Percentiles rank a stretch among this genome's conserved stretches.
phyloP scores from a whole-genome alignment of 2,329 filamentous ascomycete genomes.

The Nannizzia gypsea region DNA sequence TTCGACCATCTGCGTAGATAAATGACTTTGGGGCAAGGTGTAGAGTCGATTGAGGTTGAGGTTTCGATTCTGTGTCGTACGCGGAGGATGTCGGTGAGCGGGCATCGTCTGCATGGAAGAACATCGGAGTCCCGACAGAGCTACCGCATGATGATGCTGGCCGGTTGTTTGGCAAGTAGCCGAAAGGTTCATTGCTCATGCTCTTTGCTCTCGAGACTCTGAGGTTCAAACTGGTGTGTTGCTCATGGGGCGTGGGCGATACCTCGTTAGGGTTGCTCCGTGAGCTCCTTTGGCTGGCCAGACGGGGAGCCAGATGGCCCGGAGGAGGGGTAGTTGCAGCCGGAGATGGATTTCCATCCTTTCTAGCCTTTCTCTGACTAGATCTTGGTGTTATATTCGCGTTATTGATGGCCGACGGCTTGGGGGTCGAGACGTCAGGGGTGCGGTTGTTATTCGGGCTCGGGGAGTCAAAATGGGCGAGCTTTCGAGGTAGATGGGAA shows the following conservation, averaged over 20 bases:
- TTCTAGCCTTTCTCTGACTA: slow-evolving; percentile 57
- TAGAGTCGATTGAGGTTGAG: slow-evolving; percentile 16
- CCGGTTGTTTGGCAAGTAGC: slow-evolving; percentile 15
- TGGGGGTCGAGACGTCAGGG: slow-evolving; percentile 39
- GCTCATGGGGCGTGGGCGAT: slow-evolving; percentile 14
- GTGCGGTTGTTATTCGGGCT: slow-evolving; percentile 24
- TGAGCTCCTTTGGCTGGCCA: background rate
- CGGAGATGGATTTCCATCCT: slow-evolving; percentile 59
- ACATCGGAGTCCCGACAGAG: slow-evolving; percentile 46
- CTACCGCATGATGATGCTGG: slow-evolving; percentile 27
- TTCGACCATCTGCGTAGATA: slow-evolving; percentile 28
- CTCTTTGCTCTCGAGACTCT: slow-evolving; percentile 29
- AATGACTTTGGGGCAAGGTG: slow-evolving; percentile 23
- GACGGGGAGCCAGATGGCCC: slow-evolving; percentile 2
- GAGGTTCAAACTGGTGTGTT: slow-evolving; percentile 19
- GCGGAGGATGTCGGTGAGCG: slow-evolving; percentile 37
- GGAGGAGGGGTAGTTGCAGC: slow-evolving; percentile 35
- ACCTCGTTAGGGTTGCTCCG: slow-evolving; percentile 1
- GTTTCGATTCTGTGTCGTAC: slow-evolving; percentile 19
- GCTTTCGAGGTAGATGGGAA: slow-evolving; percentile 24
- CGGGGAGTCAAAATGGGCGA: slow-evolving; percentile 24
- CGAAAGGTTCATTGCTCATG: slow-evolving; percentile 26
- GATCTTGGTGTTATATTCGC: slow-evolving; percentile 70
- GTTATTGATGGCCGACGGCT: slow-evolving; percentile 36
- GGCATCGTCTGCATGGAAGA: slow-evolving; percentile 84